phyloP scores from a whole-genome alignment of 2,329 filamentous ascomycete genomes.

The Metarhizium album region DNA sequence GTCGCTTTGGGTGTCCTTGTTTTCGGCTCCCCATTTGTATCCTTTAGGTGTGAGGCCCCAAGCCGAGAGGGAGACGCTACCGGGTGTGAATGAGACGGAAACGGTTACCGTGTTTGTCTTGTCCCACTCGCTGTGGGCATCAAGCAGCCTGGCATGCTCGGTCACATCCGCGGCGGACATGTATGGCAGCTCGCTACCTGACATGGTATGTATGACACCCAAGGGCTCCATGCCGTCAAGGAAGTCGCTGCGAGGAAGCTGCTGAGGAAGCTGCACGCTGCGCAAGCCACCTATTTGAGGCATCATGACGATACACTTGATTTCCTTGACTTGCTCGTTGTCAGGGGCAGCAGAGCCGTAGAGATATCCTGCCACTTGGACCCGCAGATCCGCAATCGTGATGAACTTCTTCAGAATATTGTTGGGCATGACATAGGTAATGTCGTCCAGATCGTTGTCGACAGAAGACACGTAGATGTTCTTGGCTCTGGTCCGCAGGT shows the following conservation, averaged over 20 bases:
- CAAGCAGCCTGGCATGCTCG: slow-evolving; percentile 82
- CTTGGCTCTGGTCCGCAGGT: slow-evolving; percentile 85
- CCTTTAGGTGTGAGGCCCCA: slow-evolving; percentile 88
- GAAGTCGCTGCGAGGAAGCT: slow-evolving; percentile 86
- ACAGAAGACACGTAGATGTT: slow-evolving; percentile 98
- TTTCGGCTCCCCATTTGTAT: slow-evolving; percentile 95
- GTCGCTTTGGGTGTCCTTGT: slow-evolving; percentile 85
- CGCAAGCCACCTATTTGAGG: slow-evolving; percentile 91
- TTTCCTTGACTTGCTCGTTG: slow-evolving; percentile 94
- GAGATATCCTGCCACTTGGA: slow-evolving; percentile 91
- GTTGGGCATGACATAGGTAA: slow-evolving; percentile 98
- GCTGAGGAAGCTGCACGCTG: slow-evolving; percentile 80
- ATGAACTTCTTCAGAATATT: slow-evolving; percentile 98
- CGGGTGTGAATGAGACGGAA: slow-evolving; percentile 91
- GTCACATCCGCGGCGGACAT: slow-evolving; percentile 95
- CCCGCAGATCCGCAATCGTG: slow-evolving; percentile 88
- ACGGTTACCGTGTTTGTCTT: slow-evolving; percentile 85
- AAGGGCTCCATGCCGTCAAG: slow-evolving; percentile 79
- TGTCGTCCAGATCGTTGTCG: slow-evolving; percentile 80
- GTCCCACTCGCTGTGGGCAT: slow-evolving; percentile 56
- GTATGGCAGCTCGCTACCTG: slow-evolving; percentile 89
- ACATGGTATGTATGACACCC: slow-evolving; percentile 89
- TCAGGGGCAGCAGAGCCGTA: slow-evolving; percentile 89
- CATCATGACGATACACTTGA: slow-evolving; percentile 93
- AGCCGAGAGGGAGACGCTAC: slow-evolving; percentile 86